phyloP scores from a whole-genome alignment of 1,284 basidiomycete genomes.

The Heterobasidion irregulare region DNA sequence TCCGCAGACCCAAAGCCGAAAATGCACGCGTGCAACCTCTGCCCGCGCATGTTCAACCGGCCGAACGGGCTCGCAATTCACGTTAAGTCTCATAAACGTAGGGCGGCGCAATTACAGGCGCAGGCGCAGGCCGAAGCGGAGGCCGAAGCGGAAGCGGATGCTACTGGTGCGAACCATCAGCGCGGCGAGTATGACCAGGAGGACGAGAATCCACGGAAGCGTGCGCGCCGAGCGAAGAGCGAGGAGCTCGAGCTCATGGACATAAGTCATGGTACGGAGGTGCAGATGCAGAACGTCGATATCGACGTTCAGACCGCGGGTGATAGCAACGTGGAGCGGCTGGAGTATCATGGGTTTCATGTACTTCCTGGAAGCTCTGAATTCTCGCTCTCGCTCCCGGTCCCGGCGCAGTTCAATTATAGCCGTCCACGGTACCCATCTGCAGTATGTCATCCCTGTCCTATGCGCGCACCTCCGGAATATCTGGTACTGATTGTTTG shows the following conservation, averaged over 20 bases:
- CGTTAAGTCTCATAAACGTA: conserved; percentile 21
- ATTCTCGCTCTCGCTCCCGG: too few relatives aligned
- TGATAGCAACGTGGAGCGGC: too few relatives aligned
- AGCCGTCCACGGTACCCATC: too few relatives aligned
- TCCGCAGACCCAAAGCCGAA: neutral
- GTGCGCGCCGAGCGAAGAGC: neutral
- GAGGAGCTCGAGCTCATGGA: neutral
- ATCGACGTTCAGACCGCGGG: too few relatives aligned
- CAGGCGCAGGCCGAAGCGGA: neutral
- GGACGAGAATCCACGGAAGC: neutral
- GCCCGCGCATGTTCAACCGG: conserved; percentile 17
- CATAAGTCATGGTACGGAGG: too few relatives aligned
- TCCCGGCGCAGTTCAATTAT: too few relatives aligned
- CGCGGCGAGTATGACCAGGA: neutral
- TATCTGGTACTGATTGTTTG: too few relatives aligned
- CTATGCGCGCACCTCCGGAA: too few relatives aligned
- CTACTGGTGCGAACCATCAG: neutral
- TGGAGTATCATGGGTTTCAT: too few relatives aligned
- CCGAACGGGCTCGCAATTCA: conserved; percentile 23
- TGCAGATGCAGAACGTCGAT: too few relatives aligned
- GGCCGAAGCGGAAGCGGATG: neutral
- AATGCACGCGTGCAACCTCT: conserved; percentile 17
- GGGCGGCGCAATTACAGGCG: neutral
- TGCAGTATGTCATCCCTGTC: too few relatives aligned
- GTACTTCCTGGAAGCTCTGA: too few relatives aligned